Base-by-base conservation (phyloP, 371 early-diverging fungal species). In the Neoconidiobolus thromboides region DNA sequence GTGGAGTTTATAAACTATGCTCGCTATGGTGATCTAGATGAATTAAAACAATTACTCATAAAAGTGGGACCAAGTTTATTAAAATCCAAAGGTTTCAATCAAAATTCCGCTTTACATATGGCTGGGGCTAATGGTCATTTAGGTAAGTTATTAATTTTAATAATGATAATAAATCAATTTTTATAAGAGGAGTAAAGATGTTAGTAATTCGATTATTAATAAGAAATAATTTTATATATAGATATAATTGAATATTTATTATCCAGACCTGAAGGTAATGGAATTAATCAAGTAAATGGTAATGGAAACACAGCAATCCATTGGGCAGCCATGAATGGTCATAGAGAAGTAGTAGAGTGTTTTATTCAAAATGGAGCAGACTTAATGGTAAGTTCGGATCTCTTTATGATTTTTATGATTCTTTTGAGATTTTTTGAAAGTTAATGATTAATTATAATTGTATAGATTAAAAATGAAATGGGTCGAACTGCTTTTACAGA, bases 301-400 rank as follows among this genome's bases (percentile, higher is more conserved):
- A 76, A 85, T 65, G 88, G 86, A 55, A 84, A 83, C 61, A 83
- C 89, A 10, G 77, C 92, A 26, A 73, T 92, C 53, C 92, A 92
- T 67, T 89, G 90, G 90, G 87, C 87, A 48, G 83, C 87, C 3
- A 67, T 89, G 40, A 92, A 89, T 67, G 90, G 91, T 2, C 81
- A 86, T 53, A 61, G 70, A 60, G 76, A 79, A 58, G 74, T 75
- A 14, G 87, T 84, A 5, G 68, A 82, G 64, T 3, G 71, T 41
- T 65, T 91, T 61, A 72, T 83, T 9, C 65, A 68, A 26, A 63
- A 64, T 76, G 92, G 72, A 50, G 80, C 75, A 42, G 76, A 82
- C 62, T 75, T 75, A 62, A 77, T 76, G 74, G 81, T 84, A 80
- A 62, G 43, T 2, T 26, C 26, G 26, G 26, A 26, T 26, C 26